Percentiles rank a stretch among this genome's conserved stretches.
phyloP scores from a whole-genome alignment of 208 protist species.

The Angomonas deanei region DNA sequence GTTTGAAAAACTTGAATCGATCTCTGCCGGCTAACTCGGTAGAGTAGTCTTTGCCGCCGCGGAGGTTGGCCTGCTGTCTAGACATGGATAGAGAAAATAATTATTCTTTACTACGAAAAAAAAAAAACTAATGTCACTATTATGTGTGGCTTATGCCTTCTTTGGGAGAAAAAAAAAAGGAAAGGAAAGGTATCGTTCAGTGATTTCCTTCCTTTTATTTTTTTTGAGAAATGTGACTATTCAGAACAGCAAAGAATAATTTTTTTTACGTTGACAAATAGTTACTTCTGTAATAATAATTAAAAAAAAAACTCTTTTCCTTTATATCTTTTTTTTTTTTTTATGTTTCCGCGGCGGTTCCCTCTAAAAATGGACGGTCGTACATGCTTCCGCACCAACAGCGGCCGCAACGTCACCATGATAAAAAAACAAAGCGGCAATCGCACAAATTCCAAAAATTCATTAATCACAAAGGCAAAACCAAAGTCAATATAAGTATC shows the following conservation, averaged over 20 bases:
- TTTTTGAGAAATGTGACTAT: no score
- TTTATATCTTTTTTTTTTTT: not conserved
- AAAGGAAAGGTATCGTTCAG: not conserved
- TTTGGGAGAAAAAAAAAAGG: slow-evolving; percentile 6
- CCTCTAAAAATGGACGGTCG: slow-evolving; percentile 59
- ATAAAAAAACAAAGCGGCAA: slow-evolving; percentile 72
- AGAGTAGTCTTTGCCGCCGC: slow-evolving; percentile 44
- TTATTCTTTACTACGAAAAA: no score
- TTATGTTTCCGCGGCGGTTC: slow-evolving; percentile 51
- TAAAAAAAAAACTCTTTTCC: not conserved
- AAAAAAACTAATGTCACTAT: slow-evolving; percentile 1
- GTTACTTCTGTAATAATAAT: not conserved
- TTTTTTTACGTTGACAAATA: slow-evolving; percentile 8
- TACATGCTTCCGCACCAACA: not conserved
- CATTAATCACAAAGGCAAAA: slow-evolving; percentile 89
- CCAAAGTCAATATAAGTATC: slow-evolving; percentile 81
- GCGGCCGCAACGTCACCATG: slow-evolving; percentile 33
- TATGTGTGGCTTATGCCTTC: not conserved
- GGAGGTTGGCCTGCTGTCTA: slow-evolving; percentile 26
- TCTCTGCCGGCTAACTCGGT: slow-evolving; percentile 83
- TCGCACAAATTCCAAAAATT: slow-evolving; percentile 70
- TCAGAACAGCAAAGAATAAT: no score
- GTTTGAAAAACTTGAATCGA: slow-evolving; percentile 82
- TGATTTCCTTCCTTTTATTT: no score
- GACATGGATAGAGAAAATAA: slow-evolving; percentile 7